Conservation (phyloP, 2,329 filamentous ascomycete genomes). For the Fusarium piperis region DNA sequence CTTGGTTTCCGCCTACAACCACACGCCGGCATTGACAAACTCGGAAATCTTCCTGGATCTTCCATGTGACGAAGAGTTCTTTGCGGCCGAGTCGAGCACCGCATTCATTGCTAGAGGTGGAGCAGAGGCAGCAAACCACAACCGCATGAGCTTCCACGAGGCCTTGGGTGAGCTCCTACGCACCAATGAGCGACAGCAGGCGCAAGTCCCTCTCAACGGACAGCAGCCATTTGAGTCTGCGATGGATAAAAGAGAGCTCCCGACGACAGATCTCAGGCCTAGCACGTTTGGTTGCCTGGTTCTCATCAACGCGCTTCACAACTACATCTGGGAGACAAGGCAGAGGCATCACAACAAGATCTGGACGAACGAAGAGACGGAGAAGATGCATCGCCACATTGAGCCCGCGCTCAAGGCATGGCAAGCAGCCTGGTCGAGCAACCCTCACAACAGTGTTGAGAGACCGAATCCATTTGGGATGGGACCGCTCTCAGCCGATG, state of each 20-base stretch:
- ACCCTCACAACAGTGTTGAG: slow-evolving; percentile 84
- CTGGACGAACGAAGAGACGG: slow-evolving; percentile 92
- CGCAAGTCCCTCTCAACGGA: slow-evolving; percentile 51
- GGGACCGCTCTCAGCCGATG: slow-evolving; percentile 87
- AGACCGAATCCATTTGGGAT: slow-evolving; percentile 84
- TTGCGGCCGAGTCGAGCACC: slow-evolving; percentile 83
- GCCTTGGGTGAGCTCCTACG: slow-evolving; percentile 84
- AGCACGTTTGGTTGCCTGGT: slow-evolving; percentile 94
- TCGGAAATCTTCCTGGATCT: slow-evolving; percentile 91
- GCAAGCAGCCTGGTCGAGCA: slow-evolving; percentile 91
- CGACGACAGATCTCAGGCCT: slow-evolving; percentile 74
- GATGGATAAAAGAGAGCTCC: slow-evolving; percentile 51
- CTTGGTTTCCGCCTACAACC: slow-evolving; percentile 91
- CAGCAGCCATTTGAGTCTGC: slow-evolving; percentile 26
- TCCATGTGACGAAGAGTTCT: slow-evolving; percentile 93
- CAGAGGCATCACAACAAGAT: slow-evolving; percentile 87
- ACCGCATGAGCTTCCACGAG: slow-evolving; percentile 80
- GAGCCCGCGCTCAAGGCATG: slow-evolving; percentile 93
- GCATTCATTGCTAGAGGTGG: slow-evolving; percentile 84
- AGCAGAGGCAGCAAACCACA: slow-evolving; percentile 72
- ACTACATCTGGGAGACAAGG: slow-evolving; percentile 97
- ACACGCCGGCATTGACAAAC: slow-evolving; percentile 89
- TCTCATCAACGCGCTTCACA: slow-evolving; percentile 93
- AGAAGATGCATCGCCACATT: slow-evolving; percentile 95
- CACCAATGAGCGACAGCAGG: slow-evolving; percentile 74